These are phyloP conservation scores for Vitis hybrid DNA, from an alignment of 177 flowering plant species.

Conservation along the genomic window DNA sequence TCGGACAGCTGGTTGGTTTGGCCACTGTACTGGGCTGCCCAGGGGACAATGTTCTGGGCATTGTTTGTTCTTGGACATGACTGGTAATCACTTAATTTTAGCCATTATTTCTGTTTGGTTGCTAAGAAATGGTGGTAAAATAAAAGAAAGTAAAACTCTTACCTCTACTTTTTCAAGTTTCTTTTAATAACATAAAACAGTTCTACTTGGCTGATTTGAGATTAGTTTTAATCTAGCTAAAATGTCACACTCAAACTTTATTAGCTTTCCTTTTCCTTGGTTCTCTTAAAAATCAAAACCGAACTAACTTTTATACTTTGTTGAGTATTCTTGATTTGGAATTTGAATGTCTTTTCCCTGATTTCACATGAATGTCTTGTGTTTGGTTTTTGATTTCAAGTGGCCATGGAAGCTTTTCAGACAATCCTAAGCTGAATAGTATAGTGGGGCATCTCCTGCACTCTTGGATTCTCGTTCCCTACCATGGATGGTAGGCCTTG, in stretches of 20 bases:
- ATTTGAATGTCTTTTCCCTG: no score
- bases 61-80: no score
- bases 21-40: constrained; percentile 26
- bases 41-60: background rate
- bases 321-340: no score
- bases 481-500: constrained; percentile 60
- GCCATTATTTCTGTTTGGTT: background rate
- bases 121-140: no score
- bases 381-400: constrained; percentile 26
- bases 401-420: constrained; percentile 76
- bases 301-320: no score
- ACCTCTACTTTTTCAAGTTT: no score
- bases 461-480: constrained; percentile 71
- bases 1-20: constrained; percentile 17
- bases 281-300: no score
- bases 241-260: background rate
- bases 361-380: no score
- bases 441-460: constrained; percentile 67
- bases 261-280: background rate
- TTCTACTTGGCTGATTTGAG: background rate
- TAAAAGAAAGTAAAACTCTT: no score
- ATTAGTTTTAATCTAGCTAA: no score
- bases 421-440: constrained; percentile 44
- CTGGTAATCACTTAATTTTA: no score
- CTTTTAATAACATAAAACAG: no score